These are phyloP conservation scores for Prunus mume DNA, from an alignment of 306 rosid genomes.

Conservation along the genomic window DNA sequence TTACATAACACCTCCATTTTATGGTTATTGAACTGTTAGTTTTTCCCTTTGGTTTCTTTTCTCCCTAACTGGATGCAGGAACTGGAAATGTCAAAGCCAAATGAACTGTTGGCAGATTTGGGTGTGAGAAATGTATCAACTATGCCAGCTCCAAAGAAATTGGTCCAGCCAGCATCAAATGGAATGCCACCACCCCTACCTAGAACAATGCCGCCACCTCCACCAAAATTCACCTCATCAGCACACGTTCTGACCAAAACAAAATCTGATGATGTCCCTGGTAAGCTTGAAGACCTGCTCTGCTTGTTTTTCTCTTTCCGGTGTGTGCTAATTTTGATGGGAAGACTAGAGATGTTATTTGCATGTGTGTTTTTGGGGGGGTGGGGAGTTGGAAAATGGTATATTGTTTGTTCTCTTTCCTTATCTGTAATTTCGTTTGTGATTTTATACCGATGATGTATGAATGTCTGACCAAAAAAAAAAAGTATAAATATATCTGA, in stretches of 20 bases:
- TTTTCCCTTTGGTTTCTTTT: slow-evolving; percentile 31
- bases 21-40: slow-evolving; percentile 38
- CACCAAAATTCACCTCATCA: slow-evolving; percentile 51
- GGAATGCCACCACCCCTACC: slow-evolving; percentile 57
- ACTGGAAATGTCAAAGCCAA: slow-evolving; percentile 34
- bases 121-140: slow-evolving; percentile 61
- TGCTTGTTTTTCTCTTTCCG: neutral
- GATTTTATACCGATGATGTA: neutral
- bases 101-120: slow-evolving; percentile 34
- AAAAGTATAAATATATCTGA: too few relatives aligned
- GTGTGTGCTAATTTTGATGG: neutral
- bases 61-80: slow-evolving; percentile 57
- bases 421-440: neutral
- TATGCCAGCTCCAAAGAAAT: slow-evolving; percentile 85
- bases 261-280: slow-evolving; percentile 61
- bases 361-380: neutral
- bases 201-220: slow-evolving; percentile 59
- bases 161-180: slow-evolving; percentile 42
- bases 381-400: neutral
- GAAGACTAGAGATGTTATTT: neutral
- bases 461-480: neutral
- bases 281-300: slow-evolving; percentile 36
- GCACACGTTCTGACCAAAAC: slow-evolving; percentile 29
- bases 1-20: neutral
- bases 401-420: neutral